Evolutionary conservation across 371 early-diverging fungal genomes (phyloP).

Genomic region (Mucor lusitanicus): DNA sequence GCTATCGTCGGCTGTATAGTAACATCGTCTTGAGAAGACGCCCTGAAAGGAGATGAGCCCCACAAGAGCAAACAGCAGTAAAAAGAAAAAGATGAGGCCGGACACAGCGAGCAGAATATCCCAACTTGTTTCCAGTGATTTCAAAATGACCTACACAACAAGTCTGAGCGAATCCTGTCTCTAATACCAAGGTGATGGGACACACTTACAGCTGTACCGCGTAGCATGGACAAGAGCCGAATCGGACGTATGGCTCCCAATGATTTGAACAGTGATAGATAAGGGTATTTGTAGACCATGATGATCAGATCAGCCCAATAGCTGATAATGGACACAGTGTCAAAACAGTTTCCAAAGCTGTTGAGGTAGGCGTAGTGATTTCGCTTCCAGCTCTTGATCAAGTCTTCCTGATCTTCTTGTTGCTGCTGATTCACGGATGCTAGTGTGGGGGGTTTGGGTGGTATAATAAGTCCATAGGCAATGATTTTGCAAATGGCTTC

Average conservation of each 20-base stretch:
- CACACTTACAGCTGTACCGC: constrained; percentile 50
- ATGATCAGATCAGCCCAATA: constrained; percentile 59
- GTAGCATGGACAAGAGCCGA: constrained; percentile 49
- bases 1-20: constrained; percentile 23
- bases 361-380: constrained; percentile 43
- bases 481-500: constrained; percentile 39
- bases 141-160: constrained; percentile 41
- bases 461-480: constrained; percentile 54
- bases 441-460: constrained; percentile 8
- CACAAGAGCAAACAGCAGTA: constrained; percentile 56
- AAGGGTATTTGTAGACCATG: constrained; percentile 45
- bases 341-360: constrained; percentile 52
- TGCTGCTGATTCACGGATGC: not conserved
- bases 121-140: constrained; percentile 57
- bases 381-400: not conserved
- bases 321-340: constrained; percentile 44
- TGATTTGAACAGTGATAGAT: constrained; percentile 57
- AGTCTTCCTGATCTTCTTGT: not conserved
- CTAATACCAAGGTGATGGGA: too few species aligned
- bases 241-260: constrained; percentile 54
- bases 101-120: constrained; percentile 53
- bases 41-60: constrained; percentile 60
- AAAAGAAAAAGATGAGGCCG: constrained; percentile 59
- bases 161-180: too few species aligned
- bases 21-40: constrained; percentile 53